Conservation (phyloP, 805 yeast genomes). For the Myxozyma nipponensis region DNA sequence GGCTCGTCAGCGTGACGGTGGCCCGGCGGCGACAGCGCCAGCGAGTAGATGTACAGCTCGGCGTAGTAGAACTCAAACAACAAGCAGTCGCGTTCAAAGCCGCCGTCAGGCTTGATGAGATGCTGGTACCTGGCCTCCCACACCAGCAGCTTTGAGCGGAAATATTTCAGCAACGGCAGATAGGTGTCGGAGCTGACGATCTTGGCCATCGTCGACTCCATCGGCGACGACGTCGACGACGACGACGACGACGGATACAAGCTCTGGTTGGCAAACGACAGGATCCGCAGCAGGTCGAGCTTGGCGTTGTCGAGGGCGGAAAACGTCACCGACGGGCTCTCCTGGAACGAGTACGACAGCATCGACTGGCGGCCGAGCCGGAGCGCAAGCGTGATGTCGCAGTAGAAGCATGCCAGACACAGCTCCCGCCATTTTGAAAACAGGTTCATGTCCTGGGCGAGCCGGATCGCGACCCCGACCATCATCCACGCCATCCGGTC, state of each 20-base stretch:
- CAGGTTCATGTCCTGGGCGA: slow-evolving; percentile 83
- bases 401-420: slow-evolving; percentile 75
- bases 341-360: slow-evolving; percentile 60
- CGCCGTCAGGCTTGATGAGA: slow-evolving; percentile 42
- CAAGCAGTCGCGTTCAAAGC: slow-evolving; percentile 63
- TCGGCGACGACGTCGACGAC: too few species aligned
- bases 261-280: slow-evolving; percentile 78
- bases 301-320: slow-evolving; percentile 67
- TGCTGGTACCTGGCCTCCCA: slow-evolving; percentile 68
- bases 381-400: slow-evolving; percentile 80
- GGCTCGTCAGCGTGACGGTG: slow-evolving; percentile 40
- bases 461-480: slow-evolving; percentile 77
- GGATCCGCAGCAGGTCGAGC: slow-evolving; percentile 71
- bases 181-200: slow-evolving; percentile 41
- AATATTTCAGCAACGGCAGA: slow-evolving; percentile 63
- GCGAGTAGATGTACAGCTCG: slow-evolving; percentile 74
- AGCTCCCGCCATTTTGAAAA: slow-evolving; percentile 69
- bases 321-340: slow-evolving; percentile 54
- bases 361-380: slow-evolving; percentile 74
- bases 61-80: slow-evolving; percentile 82
- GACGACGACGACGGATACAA: slow-evolving; percentile 52
- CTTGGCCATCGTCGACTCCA: too few species aligned
- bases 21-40: slow-evolving; percentile 59
- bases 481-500: slow-evolving; percentile 94
- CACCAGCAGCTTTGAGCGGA: slow-evolving; percentile 70